These are phyloP conservation scores for Vitis amurensis DNA, from an alignment of 164 flowering plant genomes.

Conservation along the genomic window DNA sequence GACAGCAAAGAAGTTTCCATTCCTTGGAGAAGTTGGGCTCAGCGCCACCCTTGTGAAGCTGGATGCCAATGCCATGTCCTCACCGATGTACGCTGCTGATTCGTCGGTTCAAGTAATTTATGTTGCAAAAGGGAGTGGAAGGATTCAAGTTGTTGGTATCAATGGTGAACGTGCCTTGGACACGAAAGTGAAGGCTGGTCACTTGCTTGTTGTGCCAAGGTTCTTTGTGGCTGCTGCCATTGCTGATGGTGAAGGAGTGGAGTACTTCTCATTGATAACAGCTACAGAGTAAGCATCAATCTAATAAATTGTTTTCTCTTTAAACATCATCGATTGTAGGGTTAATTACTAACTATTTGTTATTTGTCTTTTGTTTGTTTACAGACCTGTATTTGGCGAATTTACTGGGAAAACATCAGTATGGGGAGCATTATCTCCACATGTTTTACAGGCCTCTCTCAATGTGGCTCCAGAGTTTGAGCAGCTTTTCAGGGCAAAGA, in stretches of 20 bases:
- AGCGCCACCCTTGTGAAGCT: conserved; percentile 22
- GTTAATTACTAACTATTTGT: too few species aligned
- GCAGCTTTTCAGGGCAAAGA: conserved; percentile 5
- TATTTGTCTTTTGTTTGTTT: background rate
- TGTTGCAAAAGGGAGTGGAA: conserved; percentile 29
- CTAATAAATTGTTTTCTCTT: too few species aligned
- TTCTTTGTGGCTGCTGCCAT: conserved; percentile 25
- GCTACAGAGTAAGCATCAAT: conserved; percentile 21
- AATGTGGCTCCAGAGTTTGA: conserved; percentile 14
- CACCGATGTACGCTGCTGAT: conserved; percentile 18
- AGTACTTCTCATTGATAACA: conserved; percentile 27
- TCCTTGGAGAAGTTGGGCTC: conserved; percentile 28
- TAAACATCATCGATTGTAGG: too few species aligned
- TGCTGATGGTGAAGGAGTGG: conserved; percentile 35
- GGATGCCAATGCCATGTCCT: conserved; percentile 16
- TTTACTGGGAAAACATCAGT: conserved; percentile 26
- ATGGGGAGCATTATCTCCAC: conserved; percentile 28
- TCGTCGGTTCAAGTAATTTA: conserved; percentile 21
- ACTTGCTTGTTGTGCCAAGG: conserved; percentile 36
- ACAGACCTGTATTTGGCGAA: conserved; percentile 26
- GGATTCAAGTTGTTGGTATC: conserved; percentile 31
- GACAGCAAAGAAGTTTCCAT: conserved; percentile 13
- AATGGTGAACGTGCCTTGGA: conserved; percentile 25
- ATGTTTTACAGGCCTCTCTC: conserved; percentile 22
- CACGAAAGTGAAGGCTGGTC: conserved; percentile 15